A percentile compares a stretch with the other conserved stretches of the same genome.
Conservation (phyloP, 179 eudicot species). For the Dionaea muscipula region DNA sequence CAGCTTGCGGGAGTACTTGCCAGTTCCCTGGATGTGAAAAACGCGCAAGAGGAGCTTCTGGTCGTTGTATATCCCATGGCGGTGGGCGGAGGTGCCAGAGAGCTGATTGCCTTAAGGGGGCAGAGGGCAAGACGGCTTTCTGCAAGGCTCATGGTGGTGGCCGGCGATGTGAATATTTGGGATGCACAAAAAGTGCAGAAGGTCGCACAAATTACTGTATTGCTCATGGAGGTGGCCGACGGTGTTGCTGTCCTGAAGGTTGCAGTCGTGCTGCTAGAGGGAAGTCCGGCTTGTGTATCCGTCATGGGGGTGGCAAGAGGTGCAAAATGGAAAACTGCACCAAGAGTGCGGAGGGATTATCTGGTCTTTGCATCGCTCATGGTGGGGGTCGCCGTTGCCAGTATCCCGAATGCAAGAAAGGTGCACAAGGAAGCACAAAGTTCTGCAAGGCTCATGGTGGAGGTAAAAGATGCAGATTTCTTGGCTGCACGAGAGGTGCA, state of each 20-base stretch:
- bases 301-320: constrained; percentile 75
- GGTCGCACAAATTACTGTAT: constrained; percentile 92
- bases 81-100: constrained; percentile 74
- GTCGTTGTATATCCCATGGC: constrained; percentile 60
- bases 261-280: constrained; percentile 65
- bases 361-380: constrained; percentile 64
- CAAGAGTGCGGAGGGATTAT: constrained; percentile 56
- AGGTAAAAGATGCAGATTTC: constrained; percentile 48
- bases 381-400: constrained; percentile 77
- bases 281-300: constrained; percentile 59
- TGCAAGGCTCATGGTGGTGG: constrained; percentile 99
- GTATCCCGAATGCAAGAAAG: constrained; percentile 41
- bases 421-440: constrained; percentile 74
- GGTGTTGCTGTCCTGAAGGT: constrained; percentile 60
- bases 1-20: constrained; percentile 33
- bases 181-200: constrained; percentile 93
- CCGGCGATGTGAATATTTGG: constrained; percentile 73
- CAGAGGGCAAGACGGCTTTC: constrained; percentile 87
- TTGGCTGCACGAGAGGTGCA: constrained; percentile 66
- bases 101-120: constrained; percentile 85
- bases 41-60: constrained; percentile 62
- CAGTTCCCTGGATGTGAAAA: constrained; percentile 47
- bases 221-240: constrained; percentile 54
- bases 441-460: constrained; percentile 73
- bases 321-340: constrained; percentile 50